Base-by-base conservation (phyloP, 352 stramenopile genomes). In the Globisporangium acanthophoron region DNA sequence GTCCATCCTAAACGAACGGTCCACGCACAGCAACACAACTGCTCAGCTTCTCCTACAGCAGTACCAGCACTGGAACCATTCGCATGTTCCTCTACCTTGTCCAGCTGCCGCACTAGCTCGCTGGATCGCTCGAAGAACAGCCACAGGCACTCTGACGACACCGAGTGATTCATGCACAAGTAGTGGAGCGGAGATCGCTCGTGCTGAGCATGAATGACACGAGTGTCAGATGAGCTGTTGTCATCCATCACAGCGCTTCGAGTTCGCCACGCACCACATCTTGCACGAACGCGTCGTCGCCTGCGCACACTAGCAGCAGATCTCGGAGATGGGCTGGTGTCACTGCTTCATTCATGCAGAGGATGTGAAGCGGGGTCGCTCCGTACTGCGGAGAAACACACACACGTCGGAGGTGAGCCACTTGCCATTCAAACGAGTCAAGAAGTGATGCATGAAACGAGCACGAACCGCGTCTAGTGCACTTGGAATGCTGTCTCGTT, bases 171-270 rank as follows among this genome's bases (percentile, higher is more conserved):
- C 73, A 85, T 84, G 49, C 78, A 89, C 16, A 87, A 44, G 40
- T 91, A 91, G 59, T 91, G 81, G 29, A 91, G 71, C 3, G 81
- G 80, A 13, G 78, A 87, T 49, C 69, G 66, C 0, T 61, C 77
- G 57, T 87, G 68, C 79, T 89, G 44, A 13, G 11, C 3, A 24
- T 8, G 3, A 1, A 24, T 8, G 3, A 1, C 16, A 37, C 6
- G n/a, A 24, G 7, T 21, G 13, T 31, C 12, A 52, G 3, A 3
- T 7, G 33, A 27, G 24, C 24, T 27, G 24, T 27, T 27, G 24
- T 13, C 43, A 18, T 21, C 27, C 46, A 49, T 12, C 5, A 12
- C 2, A 20, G 31, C 18, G 37, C 27, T 9, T n/a, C 27, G 18
- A 5, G n/a, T 29, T 43, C n/a, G n/a, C 16, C 13, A 46, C 59